Evolutionary conservation across 495 filamentous ascomycete genomes (phyloP).

Genomic region (Coniosporium apollinis): DNA sequence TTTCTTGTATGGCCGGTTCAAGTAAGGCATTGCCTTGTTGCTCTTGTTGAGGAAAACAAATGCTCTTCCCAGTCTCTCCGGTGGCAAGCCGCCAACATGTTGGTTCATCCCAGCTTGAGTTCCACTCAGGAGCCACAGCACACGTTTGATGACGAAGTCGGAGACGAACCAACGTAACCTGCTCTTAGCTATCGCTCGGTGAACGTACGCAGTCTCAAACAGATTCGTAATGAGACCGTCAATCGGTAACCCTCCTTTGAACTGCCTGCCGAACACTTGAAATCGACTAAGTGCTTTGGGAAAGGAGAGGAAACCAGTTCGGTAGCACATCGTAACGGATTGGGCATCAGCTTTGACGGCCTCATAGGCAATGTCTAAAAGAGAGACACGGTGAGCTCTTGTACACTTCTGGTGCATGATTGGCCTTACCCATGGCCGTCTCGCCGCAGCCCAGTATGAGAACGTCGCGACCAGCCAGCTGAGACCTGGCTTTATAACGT

Average conservation of each 20-base stretch:
- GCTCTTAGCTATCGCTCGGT: slow-evolving; percentile 24
- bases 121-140: slow-evolving; percentile 25
- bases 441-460: slow-evolving; percentile 29
- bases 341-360: slow-evolving; percentile 24
- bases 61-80: slow-evolving; percentile 13
- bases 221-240: slow-evolving; percentile 27
- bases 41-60: slow-evolving; percentile 29
- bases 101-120: slow-evolving; percentile 25
- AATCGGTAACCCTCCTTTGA: slow-evolving; percentile 23
- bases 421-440: slow-evolving; percentile 22
- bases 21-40: slow-evolving; percentile 23
- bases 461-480: slow-evolving; percentile 24
- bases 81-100: slow-evolving; percentile 21
- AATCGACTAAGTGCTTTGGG: slow-evolving; percentile 17
- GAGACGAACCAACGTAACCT: slow-evolving; percentile 26
- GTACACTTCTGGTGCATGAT: not conserved
- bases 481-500: slow-evolving; percentile 24
- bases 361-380: slow-evolving; percentile 23
- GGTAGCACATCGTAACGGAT: slow-evolving; percentile 25
- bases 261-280: slow-evolving; percentile 10
- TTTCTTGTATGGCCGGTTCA: slow-evolving; percentile 22
- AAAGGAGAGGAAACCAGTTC: slow-evolving; percentile 26
- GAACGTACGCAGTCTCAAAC: slow-evolving; percentile 34
- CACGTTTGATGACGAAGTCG: slow-evolving; percentile 23
- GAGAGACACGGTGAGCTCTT: not conserved